Evolutionary conservation across 306 rosid genomes (phyloP), one percentile per base, ranked within the genome.

Genomic region (Cucumis cinereus): DNA sequence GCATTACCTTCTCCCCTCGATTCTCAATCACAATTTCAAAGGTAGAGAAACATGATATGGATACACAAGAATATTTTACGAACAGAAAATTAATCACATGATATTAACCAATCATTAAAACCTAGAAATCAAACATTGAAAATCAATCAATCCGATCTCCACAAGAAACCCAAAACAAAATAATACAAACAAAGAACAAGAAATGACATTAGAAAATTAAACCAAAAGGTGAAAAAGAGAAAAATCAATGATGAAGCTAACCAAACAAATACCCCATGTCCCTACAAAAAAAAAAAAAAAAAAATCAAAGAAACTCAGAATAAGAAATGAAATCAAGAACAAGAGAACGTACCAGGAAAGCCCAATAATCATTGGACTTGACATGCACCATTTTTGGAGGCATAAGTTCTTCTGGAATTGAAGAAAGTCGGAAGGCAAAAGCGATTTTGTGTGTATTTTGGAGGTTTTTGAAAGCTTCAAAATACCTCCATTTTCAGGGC

Each of bases 281-380:
- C 10, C 33, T 9, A 30, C 16, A 45, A 45, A 3, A 45, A 45
- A 47, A 72, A 70, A 50, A 45, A 45, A 3, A 45, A 45, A 47
- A 72, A 70, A 47, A 79, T 12, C 54, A 10, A 3, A 24, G 4
- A 22, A 73, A 20, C 30, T 43, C 24, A 50, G 35, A 41, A 17
- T 43, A 8, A 30, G 43, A 71, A 33, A 50, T 53, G 64, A 74
- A 68, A 20, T 73, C 11, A 74, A 52, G 36, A 40, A 72, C 45
- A 24, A 63, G 24, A 69, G 66, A 19, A 30, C 60, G 23, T 74
- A 84, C 98, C 88, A 92, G 92, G 79, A 90, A 92, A 77, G 88
- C 81, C 98, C 98, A 90, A 82, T 81, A 93, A 81, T 88, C 86
- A n/a, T 63, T 61, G 72, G 82, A 68, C 35, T 66, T 79, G 77